Base-by-base conservation (phyloP, 2,329 filamentous ascomycete species). In the Penicillium sp. region DNA sequence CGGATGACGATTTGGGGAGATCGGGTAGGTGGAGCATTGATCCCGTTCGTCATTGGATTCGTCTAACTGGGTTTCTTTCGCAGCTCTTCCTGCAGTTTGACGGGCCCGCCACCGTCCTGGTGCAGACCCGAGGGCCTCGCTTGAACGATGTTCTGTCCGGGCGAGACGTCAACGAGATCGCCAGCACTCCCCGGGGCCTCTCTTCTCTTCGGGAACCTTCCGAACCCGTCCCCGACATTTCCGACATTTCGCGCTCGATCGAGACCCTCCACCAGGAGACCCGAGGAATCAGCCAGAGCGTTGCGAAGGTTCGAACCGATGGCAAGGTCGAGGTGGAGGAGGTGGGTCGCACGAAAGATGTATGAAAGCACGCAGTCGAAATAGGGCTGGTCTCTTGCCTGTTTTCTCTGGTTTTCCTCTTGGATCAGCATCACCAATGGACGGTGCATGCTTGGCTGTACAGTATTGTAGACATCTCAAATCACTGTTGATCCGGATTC, bases 1-100 rank as follows among this genome's bases (percentile, higher is more conserved):
- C 78, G 90, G 45, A 79, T 86, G 57, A 87, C 87, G 1, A 86
- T 98, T 41, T 97, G 89, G 87, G 93, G 93, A 15, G 93, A 98
- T 62, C 73, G 91, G 47, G 79, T 82, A 70, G 54, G 72, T 55
- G 9, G 32, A 7, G 11, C 17, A 21, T 27, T 34, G 20, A 9
- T 14, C 31, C 13, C 8, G 25, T 28, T 41, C 26, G 41, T n/a
- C 6, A 8, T n/a, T 21, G 14, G 14, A 15, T 7, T 10, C 16
- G 11, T 39, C 36, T 50, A 29, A 47, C 21, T 11, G 6, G 20
- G 11, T 8, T 17, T n/a, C 3, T 29, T 9, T n/a, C 27, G 8
- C 45, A 81, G 68, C 74, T 97, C 17, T 97, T 97, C 67, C 72
- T 98, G 20, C 86, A 87, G 59, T 96, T 98, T 62, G 79, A 83